Conservation (phyloP, 164 flowering plant genomes). For the Amborella trichopoda region DNA sequence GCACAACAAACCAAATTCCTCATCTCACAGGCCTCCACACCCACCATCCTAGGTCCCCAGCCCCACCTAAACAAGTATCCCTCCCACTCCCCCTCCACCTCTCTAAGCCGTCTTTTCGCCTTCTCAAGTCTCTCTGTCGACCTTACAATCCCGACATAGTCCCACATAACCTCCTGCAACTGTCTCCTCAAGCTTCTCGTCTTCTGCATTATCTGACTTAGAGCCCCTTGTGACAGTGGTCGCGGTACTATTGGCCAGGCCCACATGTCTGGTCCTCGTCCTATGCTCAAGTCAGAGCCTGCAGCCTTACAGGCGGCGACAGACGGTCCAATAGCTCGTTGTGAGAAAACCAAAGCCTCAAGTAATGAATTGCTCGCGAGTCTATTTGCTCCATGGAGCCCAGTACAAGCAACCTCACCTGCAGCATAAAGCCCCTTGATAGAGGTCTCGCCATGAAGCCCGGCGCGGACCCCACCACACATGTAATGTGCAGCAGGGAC, state of each 20-base stretch:
- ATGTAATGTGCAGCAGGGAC: constrained; percentile 99
- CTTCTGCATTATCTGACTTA: constrained; percentile 21
- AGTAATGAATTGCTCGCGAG: constrained; percentile 95
- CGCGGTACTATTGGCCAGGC: constrained; percentile 40
- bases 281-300: background rate
- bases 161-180: constrained; percentile 82
- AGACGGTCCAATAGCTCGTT: constrained; percentile 81
- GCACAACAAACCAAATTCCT: constrained; percentile 92
- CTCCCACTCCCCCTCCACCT: constrained; percentile 81
- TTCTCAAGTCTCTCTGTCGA: constrained; percentile 53
- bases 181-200: constrained; percentile 50
- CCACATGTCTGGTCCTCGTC: constrained; percentile 37
- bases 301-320: constrained; percentile 46
- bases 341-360: constrained; percentile 92
- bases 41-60: constrained; percentile 85
- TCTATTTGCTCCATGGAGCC: constrained; percentile 96
- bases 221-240: constrained; percentile 24
- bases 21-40: constrained; percentile 84
- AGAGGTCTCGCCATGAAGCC: constrained; percentile 88
- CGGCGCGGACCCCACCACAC: constrained; percentile 99
- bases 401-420: constrained; percentile 98
- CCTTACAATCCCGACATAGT: constrained; percentile 80
- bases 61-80: constrained; percentile 53
- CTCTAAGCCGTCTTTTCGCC: constrained; percentile 60
- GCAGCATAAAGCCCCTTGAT: constrained; percentile 82